Evolutionary conservation across 169 alveolate genomes (phyloP).

Genomic region (Plasmodium coatneyi): DNA sequence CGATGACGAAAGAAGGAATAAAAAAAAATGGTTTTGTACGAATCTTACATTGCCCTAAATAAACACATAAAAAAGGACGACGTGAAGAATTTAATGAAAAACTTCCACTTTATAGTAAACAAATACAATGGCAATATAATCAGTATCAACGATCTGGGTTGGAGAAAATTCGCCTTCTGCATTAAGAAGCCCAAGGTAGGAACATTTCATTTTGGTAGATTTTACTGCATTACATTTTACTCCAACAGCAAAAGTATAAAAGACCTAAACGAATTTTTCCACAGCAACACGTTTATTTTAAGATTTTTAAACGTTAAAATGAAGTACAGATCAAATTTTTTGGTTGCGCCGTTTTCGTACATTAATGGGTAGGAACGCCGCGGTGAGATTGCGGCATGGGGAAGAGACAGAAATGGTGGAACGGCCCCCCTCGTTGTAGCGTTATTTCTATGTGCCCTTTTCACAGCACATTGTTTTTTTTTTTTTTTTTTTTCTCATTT

Average conservation of each 20-base stretch:
- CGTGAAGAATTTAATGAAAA: slow-evolving; percentile 74
- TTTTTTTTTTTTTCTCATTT: neutral
- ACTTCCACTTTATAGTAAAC: slow-evolving; percentile 58
- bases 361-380: slow-evolving; percentile 72
- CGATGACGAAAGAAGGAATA: neutral
- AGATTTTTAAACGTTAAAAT: slow-evolving; percentile 82
- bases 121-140: slow-evolving; percentile 71
- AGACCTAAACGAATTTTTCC: slow-evolving; percentile 81
- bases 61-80: slow-evolving; percentile 72
- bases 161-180: slow-evolving; percentile 77
- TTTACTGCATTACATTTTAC: slow-evolving; percentile 83
- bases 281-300: slow-evolving; percentile 81
- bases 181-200: slow-evolving; percentile 86
- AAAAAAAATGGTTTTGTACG: slow-evolving; percentile 67
- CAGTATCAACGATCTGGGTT: slow-evolving; percentile 73
- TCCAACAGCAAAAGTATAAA: slow-evolving; percentile 83
- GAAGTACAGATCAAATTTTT: slow-evolving; percentile 84
- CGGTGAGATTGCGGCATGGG: neutral
- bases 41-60: slow-evolving; percentile 65
- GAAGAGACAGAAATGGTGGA: neutral
- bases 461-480: neutral
- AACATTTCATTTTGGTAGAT: slow-evolving; percentile 85
- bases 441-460: neutral
- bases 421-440: neutral
- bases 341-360: slow-evolving; percentile 84